Evolutionary conservation across 75 land plant genomes (phyloP), one percentile per base, ranked within the genome.

Genomic region (Sequoia sempervirens): DNA sequence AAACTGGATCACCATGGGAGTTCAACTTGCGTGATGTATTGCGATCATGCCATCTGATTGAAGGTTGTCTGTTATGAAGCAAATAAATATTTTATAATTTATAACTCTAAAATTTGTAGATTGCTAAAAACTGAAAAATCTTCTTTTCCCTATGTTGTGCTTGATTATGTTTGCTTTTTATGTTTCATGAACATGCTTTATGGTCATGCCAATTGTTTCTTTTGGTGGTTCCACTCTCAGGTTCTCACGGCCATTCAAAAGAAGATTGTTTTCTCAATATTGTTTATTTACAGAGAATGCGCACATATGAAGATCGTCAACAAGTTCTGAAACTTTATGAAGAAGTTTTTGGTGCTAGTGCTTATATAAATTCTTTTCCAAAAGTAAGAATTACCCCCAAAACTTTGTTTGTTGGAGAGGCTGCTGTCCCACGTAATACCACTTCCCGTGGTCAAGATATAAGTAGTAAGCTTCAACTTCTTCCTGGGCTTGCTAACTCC

Each of bases 21-120:
- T 98, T 98, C 86, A 98, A 98, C 89, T 91, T 98, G 17, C 97
- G 99, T 50, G 99, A 98, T 91, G 92, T 98, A 26, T 64, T 96
- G 28, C 90, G 99, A 46, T 94, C 97, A 82, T 98, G 99, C 84
- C 84, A 90, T 78, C 87, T 98, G 17, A 89, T 96, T 32, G 84
- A 92, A 92, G 92, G 97, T 93, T 83, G 43, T 84, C 40, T 38
- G 13, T 69, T 38, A 43, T 78, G 47, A 43, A 40, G 26, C 30
- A 26, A 78, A n/a, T 23, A 47, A 47, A 3, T 78, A n/a, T n/a
- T 43, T 41, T 78, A n/a, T 76, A 7, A 23, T 78, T 78, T 78
- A 30, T n/a, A 78, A n/a, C 80, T 78, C 13, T 78, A 43, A 45
- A 45, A 11, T 45, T 43, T 4, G 28, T 9, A 45, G 36, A 70